Percentiles rank a stretch among this genome's conserved stretches.
phyloP scores from a whole-genome alignment of 352 stramenopile genomes.

The Pythium plurisporium region DNA sequence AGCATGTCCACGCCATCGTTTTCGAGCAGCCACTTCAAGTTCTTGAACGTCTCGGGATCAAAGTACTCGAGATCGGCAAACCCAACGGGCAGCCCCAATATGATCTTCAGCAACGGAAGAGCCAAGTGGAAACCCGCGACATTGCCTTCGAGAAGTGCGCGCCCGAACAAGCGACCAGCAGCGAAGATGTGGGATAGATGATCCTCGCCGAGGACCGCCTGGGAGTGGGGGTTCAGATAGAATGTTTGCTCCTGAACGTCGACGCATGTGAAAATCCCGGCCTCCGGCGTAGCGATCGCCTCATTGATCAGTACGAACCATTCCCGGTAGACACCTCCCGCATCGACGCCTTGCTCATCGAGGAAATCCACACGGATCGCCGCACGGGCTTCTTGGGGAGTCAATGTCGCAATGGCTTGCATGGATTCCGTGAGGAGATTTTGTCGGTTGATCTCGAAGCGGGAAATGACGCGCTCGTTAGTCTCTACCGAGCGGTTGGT shows the following conservation, averaged over 20 bases:
- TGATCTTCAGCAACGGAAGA: conserved; percentile 89
- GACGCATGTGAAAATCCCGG: conserved; percentile 23
- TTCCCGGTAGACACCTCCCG: conserved; percentile 48
- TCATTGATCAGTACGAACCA: conserved; percentile 48
- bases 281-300: conserved; percentile 15
- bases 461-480: too few relatives aligned
- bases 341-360: conserved; percentile 41
- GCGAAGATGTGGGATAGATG: conserved; percentile 24
- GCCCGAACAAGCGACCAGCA: conserved; percentile 19
- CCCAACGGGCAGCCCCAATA: conserved; percentile 85
- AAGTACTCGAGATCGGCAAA: conserved; percentile 85
- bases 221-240: conserved; percentile 25
- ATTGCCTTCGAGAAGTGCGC: conserved; percentile 59
- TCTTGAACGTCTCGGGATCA: conserved; percentile 23
- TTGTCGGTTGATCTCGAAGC: too few relatives aligned
- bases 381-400: conserved; percentile 18
- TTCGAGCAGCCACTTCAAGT: conserved; percentile 14
- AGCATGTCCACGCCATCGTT: conserved; percentile 10
- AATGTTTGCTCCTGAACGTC: conserved; percentile 23
- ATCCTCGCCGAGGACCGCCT: conserved; percentile 19
- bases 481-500: too few relatives aligned
- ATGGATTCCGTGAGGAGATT: conserved; percentile 30
- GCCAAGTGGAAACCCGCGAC: conserved; percentile 86
- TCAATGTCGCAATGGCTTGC: conserved; percentile 21
- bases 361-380: conserved; percentile 41